Conservation (phyloP, 352 stramenopile species). For the Globisporangium barbulae region DNA sequence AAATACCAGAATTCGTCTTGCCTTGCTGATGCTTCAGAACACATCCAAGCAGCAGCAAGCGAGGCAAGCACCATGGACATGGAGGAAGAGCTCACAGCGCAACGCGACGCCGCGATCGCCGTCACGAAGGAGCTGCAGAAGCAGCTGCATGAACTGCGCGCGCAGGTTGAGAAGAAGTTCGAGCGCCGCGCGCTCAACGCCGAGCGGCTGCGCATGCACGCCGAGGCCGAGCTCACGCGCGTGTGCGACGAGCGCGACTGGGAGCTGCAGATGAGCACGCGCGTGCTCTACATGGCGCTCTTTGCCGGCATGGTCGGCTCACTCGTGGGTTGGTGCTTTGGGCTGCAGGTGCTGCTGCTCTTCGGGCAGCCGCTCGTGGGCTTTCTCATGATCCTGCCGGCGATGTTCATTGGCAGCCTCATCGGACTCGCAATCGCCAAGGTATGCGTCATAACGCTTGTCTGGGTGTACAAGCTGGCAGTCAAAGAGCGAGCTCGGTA, state of each 20-base stretch:
- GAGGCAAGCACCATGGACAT: slow-evolving; percentile 23
- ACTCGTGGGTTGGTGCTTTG: slow-evolving; percentile 45
- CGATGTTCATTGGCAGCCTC: slow-evolving; percentile 48
- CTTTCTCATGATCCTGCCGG: slow-evolving; percentile 63
- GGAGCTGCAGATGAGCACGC: slow-evolving; percentile 41
- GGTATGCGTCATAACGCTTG: slow-evolving; percentile 17
- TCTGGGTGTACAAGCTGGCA: background rate
- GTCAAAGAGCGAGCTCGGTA: background rate
- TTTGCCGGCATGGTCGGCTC: slow-evolving; percentile 50
- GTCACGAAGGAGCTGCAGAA: slow-evolving; percentile 73
- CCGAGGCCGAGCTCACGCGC: slow-evolving; percentile 50
- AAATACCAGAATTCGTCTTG: background rate
- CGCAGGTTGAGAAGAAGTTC: slow-evolving; percentile 47
- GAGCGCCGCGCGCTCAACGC: slow-evolving; percentile 68
- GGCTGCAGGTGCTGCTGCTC: slow-evolving; percentile 46
- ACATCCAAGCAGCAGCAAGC: background rate
- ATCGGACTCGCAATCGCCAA: slow-evolving; percentile 53
- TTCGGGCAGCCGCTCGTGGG: slow-evolving; percentile 53
- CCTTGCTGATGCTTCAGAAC: background rate
- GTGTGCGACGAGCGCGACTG: slow-evolving; percentile 45
- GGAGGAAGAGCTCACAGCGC: slow-evolving; percentile 71
- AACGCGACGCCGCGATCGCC: slow-evolving; percentile 72
- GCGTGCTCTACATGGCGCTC: slow-evolving; percentile 49
- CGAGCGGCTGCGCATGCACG: slow-evolving; percentile 62
- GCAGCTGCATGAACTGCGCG: slow-evolving; percentile 48